phyloP scores from a whole-genome alignment of 2,329 filamentous ascomycete species.

The Scytalidium sp. region DNA sequence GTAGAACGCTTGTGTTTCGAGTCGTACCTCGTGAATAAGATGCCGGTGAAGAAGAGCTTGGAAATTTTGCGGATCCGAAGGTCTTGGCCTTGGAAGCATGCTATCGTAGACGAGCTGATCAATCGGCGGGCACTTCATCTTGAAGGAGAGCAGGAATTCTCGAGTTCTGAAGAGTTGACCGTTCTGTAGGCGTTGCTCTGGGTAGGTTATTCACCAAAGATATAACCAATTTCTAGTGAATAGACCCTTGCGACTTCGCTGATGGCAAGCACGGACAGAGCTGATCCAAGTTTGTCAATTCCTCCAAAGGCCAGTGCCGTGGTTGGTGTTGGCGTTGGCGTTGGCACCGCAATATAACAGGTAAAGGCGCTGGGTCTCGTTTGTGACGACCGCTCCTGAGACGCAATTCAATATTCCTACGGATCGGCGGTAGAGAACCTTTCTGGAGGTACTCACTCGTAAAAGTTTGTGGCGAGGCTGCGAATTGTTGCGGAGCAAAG shows the following conservation, averaged over 20 bases:
- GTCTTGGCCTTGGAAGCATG: constrained; percentile 67
- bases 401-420: background rate
- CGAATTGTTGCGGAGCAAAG: background rate
- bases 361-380: background rate
- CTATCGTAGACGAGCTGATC: constrained; percentile 71
- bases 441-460: background rate
- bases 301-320: background rate
- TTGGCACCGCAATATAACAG: background rate
- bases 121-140: constrained; percentile 70
- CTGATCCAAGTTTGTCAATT: background rate
- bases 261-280: background rate
- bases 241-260: background rate
- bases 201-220: too few species aligned
- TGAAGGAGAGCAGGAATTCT: constrained; percentile 12
- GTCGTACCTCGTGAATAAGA: constrained; percentile 71
- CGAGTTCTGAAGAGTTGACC: background rate
- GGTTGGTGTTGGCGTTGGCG: background rate
- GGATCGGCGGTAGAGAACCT: background rate
- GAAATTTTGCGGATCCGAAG: constrained; percentile 70
- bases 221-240: background rate
- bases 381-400: background rate
- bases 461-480: background rate
- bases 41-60: constrained; percentile 65
- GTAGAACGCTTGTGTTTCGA: constrained; percentile 71
- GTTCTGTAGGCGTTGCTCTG: background rate